Evolutionary conservation across 148 eudicot species (phyloP), one percentile per base, ranked within the genome.

Genomic region (Simmondsia chinensis): DNA sequence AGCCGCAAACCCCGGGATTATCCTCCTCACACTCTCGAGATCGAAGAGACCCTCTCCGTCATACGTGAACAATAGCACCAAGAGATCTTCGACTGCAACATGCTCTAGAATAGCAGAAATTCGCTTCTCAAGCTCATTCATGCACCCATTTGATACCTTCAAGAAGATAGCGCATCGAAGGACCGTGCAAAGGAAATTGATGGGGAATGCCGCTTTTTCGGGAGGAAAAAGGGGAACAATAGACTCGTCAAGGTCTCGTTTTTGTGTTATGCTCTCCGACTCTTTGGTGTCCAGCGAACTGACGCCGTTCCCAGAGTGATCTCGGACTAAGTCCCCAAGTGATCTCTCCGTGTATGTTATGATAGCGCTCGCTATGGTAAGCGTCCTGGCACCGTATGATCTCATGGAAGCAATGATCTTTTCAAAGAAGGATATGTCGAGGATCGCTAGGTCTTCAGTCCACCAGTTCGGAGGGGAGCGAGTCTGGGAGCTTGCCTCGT

Each of bases 401-500:
- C 71, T 77, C 87, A 93, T 82, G 16, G 76, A 25, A 10, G 68
- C 31, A 9, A 93, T 52, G 36, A 86, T 66, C 20, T 58, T 75
- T 41, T 67, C 56, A 53, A 93, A 91, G 46, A 77, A 79, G 34
- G 43, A 11, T 50, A 86, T 37, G 68, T 69, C 71, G n/a, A 86
- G 53, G 65, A 83, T 66, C 1, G 94, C 39, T 16, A 86, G 54
- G 54, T 86, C 94, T 22, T 93, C 87, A 0, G 99, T 74, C 99
- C 99, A 93, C 99, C 99, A 86, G 25, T 86, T 93, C 30, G 94
- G 89, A 7, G 99, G 99, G 13, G 86, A 79, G 4, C 89, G 81
- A 59, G 81, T 82, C 5, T 89, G 96, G 43, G 77, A 83, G 49
- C 66, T 79, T 2, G 82, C 94, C 61, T 93, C 96, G 9, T 55